A percentile compares a stretch with the other conserved stretches of the same genome.
Evolutionary conservation across 768 basidiomycete species (phyloP).

Genomic region (Termitomyces eurrhizus): DNA sequence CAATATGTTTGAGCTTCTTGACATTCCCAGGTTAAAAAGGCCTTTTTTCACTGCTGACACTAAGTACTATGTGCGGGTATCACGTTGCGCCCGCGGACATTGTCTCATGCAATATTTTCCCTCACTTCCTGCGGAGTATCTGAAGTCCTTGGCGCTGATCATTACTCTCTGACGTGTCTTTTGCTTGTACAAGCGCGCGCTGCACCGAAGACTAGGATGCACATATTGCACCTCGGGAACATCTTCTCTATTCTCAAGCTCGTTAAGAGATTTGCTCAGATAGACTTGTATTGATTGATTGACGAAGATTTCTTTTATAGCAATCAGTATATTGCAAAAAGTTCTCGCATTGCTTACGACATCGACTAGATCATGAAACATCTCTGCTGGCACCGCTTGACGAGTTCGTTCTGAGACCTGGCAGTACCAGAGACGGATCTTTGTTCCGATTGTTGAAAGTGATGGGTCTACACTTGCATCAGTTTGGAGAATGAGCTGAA

Average conservation of each 20-base stretch:
- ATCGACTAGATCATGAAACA: slow-evolving; percentile 41
- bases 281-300: not conserved
- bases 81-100: slow-evolving; percentile 33
- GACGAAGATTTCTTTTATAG: slow-evolving; percentile 16
- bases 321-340: slow-evolving; percentile 33
- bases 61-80: no score
- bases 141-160: slow-evolving; percentile 21
- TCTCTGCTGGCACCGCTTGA: slow-evolving; percentile 37
- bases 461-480: slow-evolving; percentile 28
- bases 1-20: slow-evolving; percentile 33
- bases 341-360: slow-evolving; percentile 31
- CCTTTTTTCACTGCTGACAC: not conserved
- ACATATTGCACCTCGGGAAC: slow-evolving; percentile 20
- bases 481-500: slow-evolving; percentile 35
- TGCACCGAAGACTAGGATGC: slow-evolving; percentile 31
- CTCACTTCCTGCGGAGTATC: slow-evolving; percentile 34
- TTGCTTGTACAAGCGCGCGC: slow-evolving; percentile 56
- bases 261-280: slow-evolving; percentile 19
- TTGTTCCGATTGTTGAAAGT: slow-evolving; percentile 22
- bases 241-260: slow-evolving; percentile 40
- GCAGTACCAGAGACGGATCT: no score
- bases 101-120: slow-evolving; percentile 37
- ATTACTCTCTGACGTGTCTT: slow-evolving; percentile 49
- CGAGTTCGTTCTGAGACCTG: slow-evolving; percentile 5
- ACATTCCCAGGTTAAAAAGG: slow-evolving; percentile 34